Evolutionary conservation across 2,329 filamentous ascomycete species (phyloP).

Genomic region (Sporothrix pallida): DNA sequence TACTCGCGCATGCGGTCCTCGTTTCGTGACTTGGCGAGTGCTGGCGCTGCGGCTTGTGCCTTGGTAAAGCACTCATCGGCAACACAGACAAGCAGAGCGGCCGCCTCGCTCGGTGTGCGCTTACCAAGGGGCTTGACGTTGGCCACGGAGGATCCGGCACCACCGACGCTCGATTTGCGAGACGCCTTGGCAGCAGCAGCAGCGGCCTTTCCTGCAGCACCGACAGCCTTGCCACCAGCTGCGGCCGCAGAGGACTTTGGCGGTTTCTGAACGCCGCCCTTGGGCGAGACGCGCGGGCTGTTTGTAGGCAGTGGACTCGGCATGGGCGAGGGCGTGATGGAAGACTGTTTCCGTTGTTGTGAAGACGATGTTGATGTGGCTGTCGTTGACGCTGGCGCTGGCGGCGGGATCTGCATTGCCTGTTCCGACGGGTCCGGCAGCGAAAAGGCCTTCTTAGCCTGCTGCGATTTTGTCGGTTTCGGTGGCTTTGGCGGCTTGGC

Average conservation of each 20-base stretch:
- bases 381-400: background rate
- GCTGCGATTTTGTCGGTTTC: conserved; percentile 32
- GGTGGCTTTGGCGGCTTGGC: conserved; percentile 33
- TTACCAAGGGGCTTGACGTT: conserved; percentile 45
- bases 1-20: conserved; percentile 66
- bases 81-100: conserved; percentile 69
- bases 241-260: conserved; percentile 23
- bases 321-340: conserved; percentile 35
- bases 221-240: conserved; percentile 3
- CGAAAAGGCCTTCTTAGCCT: conserved; percentile 34
- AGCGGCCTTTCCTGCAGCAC: background rate
- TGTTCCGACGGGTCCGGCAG: conserved; percentile 34
- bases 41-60: conserved; percentile 62
- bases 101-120: conserved; percentile 54
- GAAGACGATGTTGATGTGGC: background rate
- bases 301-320: conserved; percentile 31
- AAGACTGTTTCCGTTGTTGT: conserved; percentile 22
- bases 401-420: conserved; percentile 32
- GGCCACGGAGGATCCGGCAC: conserved; percentile 40
- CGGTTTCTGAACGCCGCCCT: conserved; percentile 38
- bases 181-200: conserved; percentile 21
- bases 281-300: conserved; percentile 37
- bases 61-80: conserved; percentile 77
- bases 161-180: conserved; percentile 39
- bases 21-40: conserved; percentile 57